Conservation (phyloP, 2,329 filamentous ascomycete species). For the Phoma herbarum region DNA sequence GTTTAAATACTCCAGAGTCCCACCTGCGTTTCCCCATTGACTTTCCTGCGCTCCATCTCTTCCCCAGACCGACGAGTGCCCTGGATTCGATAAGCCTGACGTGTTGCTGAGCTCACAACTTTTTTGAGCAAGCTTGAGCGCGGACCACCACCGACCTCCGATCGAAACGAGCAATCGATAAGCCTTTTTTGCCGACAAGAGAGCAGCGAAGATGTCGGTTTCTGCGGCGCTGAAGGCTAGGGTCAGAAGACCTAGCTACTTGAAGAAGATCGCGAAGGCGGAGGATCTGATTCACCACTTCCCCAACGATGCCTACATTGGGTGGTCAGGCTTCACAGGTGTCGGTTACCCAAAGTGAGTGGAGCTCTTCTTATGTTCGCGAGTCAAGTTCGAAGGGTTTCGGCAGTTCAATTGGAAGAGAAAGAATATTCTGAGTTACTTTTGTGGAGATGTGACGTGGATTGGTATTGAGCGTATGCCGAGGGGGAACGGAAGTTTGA, state of each 20-base stretch:
- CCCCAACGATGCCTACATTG: conserved; percentile 84
- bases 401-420: conserved; percentile 6
- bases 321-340: conserved; percentile 88
- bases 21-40: conserved; percentile 15
- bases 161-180: conserved; percentile 14
- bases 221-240: conserved; percentile 80
- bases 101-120: conserved; percentile 19
- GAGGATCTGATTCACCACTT: conserved; percentile 84
- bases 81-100: conserved; percentile 9
- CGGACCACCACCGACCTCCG: conserved; percentile 19
- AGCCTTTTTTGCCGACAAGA: conserved; percentile 5
- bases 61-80: background rate
- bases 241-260: conserved; percentile 76
- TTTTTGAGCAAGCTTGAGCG: conserved; percentile 16
- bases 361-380: background rate
- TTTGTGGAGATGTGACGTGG: conserved; percentile 19
- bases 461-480: conserved; percentile 24
- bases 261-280: conserved; percentile 80
- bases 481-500: conserved; percentile 43
- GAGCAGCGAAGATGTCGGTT: conserved; percentile 57
- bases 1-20: conserved; percentile 21
- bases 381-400: background rate
- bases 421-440: background rate
- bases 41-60: background rate
- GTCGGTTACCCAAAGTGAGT: conserved; percentile 87